These are phyloP conservation scores for Flueggea neowawraea DNA, from an alignment of 441 rosid species.

Conservation along the genomic window DNA sequence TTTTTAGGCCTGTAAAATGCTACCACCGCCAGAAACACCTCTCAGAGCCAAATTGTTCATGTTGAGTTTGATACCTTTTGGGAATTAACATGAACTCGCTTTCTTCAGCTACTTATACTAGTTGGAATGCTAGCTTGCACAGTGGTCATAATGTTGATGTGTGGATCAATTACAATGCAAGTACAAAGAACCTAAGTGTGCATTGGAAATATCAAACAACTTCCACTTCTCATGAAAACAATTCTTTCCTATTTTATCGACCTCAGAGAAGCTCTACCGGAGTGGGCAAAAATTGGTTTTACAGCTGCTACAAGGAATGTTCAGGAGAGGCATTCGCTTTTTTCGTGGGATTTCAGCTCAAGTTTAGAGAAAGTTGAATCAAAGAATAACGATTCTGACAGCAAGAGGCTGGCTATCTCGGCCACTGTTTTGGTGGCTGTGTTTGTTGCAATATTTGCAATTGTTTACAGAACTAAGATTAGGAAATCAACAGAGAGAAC, in stretches of 20 bases:
- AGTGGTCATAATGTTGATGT: background rate
- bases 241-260: too few species aligned
- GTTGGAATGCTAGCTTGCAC: background rate
- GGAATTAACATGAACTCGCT: constrained; percentile 7
- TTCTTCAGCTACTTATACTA: background rate
- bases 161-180: constrained; percentile 1
- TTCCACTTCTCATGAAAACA: too few species aligned
- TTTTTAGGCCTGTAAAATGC: constrained; percentile 4
- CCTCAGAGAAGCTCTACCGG: too few species aligned
- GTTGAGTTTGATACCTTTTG: constrained; percentile 11
- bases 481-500: too few species aligned
- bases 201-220: too few species aligned
- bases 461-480: background rate
- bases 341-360: constrained; percentile 39
- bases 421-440: constrained; percentile 12
- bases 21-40: background rate
- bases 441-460: background rate
- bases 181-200: constrained; percentile 4
- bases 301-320: too few species aligned
- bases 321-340: constrained; percentile 16
- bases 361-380: constrained; percentile 16
- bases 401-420: constrained; percentile 14
- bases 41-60: background rate
- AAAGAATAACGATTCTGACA: background rate
- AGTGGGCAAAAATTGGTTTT: too few species aligned